Evolutionary conservation across 257 asterid genomes (phyloP).

Genomic region (Nicotiana tabacum): DNA sequence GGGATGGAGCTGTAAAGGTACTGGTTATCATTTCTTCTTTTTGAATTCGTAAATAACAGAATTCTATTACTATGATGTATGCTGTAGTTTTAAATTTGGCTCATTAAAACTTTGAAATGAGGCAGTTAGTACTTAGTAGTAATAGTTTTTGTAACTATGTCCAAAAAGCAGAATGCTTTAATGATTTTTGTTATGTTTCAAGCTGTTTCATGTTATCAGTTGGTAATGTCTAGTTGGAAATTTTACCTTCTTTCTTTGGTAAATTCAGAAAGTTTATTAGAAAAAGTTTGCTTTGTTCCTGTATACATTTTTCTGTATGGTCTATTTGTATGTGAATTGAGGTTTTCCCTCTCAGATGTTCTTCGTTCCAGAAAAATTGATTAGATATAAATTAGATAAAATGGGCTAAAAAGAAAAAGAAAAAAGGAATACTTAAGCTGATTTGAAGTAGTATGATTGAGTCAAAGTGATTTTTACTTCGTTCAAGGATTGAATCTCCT

Average conservation of each 20-base stretch:
- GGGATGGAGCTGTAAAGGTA: not conserved
- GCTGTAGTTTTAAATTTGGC: not conserved
- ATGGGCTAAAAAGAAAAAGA: no score
- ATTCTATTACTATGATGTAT: no score
- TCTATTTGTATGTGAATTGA: not conserved
- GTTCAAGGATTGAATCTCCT: no score
- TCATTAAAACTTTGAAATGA: not conserved
- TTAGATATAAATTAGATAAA: no score
- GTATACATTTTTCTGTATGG: not conserved
- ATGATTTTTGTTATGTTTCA: not conserved
- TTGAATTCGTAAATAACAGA: not conserved
- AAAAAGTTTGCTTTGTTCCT: not conserved
- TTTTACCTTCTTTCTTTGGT: not conserved
- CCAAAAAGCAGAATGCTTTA: not conserved
- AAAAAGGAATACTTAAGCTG: no score
- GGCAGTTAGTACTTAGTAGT: not conserved
- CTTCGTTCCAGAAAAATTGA: no score
- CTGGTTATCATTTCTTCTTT: not conserved
- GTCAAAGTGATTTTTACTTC: no score
- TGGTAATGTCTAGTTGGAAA: not conserved
- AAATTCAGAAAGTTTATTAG: not conserved
- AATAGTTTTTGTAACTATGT: not conserved
- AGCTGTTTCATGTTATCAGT: not conserved
- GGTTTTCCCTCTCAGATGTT: no score
- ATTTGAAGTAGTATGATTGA: no score